Conservation (phyloP, 371 early-diverging fungal genomes). For the Mortierella sp. region DNA sequence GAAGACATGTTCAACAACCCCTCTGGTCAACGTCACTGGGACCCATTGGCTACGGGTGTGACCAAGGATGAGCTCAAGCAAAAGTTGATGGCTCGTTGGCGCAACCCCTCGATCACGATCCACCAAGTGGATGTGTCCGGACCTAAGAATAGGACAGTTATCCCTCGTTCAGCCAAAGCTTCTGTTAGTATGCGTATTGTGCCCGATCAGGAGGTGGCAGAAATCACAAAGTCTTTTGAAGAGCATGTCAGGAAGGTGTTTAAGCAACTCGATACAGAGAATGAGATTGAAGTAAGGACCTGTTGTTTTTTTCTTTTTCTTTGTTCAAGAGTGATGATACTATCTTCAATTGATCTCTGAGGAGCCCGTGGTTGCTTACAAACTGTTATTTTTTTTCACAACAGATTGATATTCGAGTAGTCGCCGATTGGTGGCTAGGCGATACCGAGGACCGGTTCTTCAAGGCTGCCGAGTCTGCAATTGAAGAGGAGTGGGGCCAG, state of each 20-base stretch:
- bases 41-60: slow-evolving; percentile 49
- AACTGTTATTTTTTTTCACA: slow-evolving; percentile 7
- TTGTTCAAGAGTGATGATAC: background rate
- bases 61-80: slow-evolving; percentile 59
- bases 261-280: slow-evolving; percentile 61
- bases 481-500: slow-evolving; percentile 72
- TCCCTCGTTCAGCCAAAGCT: slow-evolving; percentile 77
- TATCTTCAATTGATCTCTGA: background rate
- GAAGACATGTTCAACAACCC: slow-evolving; percentile 48
- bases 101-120: slow-evolving; percentile 81
- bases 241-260: slow-evolving; percentile 65
- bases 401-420: slow-evolving; percentile 67
- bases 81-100: slow-evolving; percentile 81
- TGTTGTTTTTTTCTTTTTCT: background rate
- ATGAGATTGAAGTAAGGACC: slow-evolving; percentile 57
- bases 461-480: slow-evolving; percentile 72
- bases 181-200: slow-evolving; percentile 85
- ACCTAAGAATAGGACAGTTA: slow-evolving; percentile 74
- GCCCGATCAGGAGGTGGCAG: slow-evolving; percentile 77
- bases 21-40: slow-evolving; percentile 36
- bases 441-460: slow-evolving; percentile 75
- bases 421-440: slow-evolving; percentile 86
- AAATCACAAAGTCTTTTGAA: slow-evolving; percentile 68
- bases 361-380: too few species aligned
- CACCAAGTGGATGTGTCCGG: slow-evolving; percentile 84